phyloP scores from a whole-genome alignment of 2,329 filamentous ascomycete species.

The Capronia americana region DNA sequence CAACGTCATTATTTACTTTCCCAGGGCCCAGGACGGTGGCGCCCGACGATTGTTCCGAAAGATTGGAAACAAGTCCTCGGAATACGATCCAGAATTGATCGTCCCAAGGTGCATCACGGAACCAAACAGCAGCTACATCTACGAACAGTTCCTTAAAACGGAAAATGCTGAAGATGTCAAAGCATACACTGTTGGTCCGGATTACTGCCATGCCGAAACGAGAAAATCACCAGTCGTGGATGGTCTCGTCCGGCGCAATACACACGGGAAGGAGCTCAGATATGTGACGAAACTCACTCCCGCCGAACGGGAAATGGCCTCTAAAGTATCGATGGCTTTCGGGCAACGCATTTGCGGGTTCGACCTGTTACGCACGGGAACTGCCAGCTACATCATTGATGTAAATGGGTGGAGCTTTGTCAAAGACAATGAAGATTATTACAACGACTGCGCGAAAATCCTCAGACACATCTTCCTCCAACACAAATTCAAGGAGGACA shows the following conservation, averaged over 20 bases:
- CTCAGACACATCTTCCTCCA: conserved; percentile 85
- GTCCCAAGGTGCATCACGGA: conserved; percentile 83
- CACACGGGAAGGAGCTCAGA: conserved; percentile 93
- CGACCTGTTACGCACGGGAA: conserved; percentile 84
- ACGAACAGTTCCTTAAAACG: conserved; percentile 95
- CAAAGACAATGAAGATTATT: conserved; percentile 99
- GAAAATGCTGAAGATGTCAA: conserved; percentile 99
- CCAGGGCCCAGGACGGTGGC: conserved; percentile 73
- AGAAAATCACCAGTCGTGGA: conserved; percentile 97
- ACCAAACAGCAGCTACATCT: conserved; percentile 83
- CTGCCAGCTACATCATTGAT: conserved; percentile 96
- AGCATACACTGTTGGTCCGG: conserved; percentile 92
- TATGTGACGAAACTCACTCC: conserved; percentile 86
- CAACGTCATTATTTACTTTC: conserved; percentile 98
- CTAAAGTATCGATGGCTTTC: conserved; percentile 88
- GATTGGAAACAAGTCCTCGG: conserved; percentile 98
- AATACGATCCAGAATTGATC: conserved; percentile 79
- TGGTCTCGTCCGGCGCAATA: conserved; percentile 92
- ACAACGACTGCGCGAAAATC: conserved; percentile 86
- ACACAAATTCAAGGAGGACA: conserved; percentile 65
- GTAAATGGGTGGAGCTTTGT: conserved; percentile 99
- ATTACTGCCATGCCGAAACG: conserved; percentile 95
- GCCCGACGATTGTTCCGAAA: conserved; percentile 93
- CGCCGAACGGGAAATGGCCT: conserved; percentile 84
- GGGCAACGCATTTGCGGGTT: conserved; percentile 96